phyloP scores from a whole-genome alignment of 2,329 filamentous ascomycete genomes.

The Nigrospora oryzae region DNA sequence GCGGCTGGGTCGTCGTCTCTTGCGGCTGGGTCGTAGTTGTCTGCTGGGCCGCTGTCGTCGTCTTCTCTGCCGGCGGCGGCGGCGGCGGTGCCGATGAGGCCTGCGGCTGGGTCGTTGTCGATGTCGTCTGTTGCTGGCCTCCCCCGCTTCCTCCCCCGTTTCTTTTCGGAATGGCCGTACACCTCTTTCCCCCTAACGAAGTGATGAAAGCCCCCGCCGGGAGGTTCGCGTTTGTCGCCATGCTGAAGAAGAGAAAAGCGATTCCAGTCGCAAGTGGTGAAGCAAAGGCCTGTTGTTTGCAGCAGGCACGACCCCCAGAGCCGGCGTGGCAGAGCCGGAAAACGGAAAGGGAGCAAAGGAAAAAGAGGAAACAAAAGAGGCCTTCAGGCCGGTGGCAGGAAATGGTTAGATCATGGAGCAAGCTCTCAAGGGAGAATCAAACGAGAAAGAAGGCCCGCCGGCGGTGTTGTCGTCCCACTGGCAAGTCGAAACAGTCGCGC shows the following conservation, averaged over 20 bases:
- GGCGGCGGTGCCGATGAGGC: constrained; percentile 1
- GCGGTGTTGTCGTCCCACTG: constrained; percentile 1
- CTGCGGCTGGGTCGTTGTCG: constrained; percentile 7
- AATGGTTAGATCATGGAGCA: constrained; percentile 29
- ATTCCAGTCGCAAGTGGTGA: constrained; percentile 32
- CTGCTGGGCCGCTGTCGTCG: neutral
- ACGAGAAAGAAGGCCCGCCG: constrained; percentile 5
- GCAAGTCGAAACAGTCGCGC: constrained; percentile 3
- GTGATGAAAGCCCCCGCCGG: constrained; percentile 39
- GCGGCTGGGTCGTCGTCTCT: too few relatives aligned
- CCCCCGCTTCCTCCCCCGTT: constrained; percentile 9
- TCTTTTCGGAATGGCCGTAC: constrained; percentile 41
- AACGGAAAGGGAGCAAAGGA: constrained; percentile 19
- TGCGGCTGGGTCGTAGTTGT: too few relatives aligned
- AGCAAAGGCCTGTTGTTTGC: constrained; percentile 11
- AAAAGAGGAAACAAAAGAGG: constrained; percentile 21
- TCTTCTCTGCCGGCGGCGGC: neutral
- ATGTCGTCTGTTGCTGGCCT: constrained; percentile 12
- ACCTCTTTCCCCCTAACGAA: constrained; percentile 39
- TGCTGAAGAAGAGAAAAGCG: constrained; percentile 26
- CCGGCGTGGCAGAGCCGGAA: constrained; percentile 4
- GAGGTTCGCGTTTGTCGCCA: constrained; percentile 34
- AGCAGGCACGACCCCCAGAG: constrained; percentile 14
- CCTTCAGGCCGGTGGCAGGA: constrained; percentile 28
- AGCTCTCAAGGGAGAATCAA: constrained; percentile 10